Conservation (phyloP, 139 green algal species). For the Coelastrella sp. region DNA sequence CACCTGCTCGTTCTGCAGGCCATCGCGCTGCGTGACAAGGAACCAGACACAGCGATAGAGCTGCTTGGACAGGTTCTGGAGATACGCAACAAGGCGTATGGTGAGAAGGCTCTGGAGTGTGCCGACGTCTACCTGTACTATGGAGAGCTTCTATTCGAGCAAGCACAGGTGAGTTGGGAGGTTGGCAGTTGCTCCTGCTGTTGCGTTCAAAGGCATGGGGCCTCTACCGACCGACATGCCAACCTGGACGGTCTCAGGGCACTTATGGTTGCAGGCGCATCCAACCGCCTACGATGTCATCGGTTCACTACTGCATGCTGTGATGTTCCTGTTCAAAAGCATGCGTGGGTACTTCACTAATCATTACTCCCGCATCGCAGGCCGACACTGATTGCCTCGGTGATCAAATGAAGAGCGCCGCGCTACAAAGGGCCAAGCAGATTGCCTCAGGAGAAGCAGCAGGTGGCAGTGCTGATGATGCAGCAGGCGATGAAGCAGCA, state of each 20-base stretch:
- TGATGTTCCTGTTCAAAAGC: too few relatives aligned
- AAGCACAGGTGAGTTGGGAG: slow-evolving; percentile 43
- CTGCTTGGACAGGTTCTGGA: slow-evolving; percentile 49
- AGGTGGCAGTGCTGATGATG: background rate
- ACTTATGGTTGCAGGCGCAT: too few relatives aligned
- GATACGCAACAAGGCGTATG: slow-evolving; percentile 51
- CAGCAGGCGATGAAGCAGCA: background rate
- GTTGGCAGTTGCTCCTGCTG: background rate
- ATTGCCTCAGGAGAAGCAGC: background rate
- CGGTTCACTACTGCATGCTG: too few relatives aligned
- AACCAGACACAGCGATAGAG: slow-evolving; percentile 45
- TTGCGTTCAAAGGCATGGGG: background rate
- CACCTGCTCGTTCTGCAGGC: background rate
- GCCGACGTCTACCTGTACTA: slow-evolving; percentile 64
- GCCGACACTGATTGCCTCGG: slow-evolving; percentile 22
- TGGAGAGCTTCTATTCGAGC: slow-evolving; percentile 59
- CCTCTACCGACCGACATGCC: too few relatives aligned
- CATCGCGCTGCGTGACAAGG: slow-evolving; percentile 53
- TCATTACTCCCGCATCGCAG: background rate
- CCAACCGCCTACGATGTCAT: too few relatives aligned
- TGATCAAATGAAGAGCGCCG: slow-evolving; percentile 43
- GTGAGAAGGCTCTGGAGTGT: slow-evolving; percentile 48
- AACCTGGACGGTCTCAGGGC: too few relatives aligned
- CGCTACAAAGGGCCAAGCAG: slow-evolving; percentile 14
- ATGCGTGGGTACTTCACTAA: too few relatives aligned